Evolutionary conservation across 768 basidiomycete species (phyloP).

Genomic region (Tricholoma flavovirens): DNA sequence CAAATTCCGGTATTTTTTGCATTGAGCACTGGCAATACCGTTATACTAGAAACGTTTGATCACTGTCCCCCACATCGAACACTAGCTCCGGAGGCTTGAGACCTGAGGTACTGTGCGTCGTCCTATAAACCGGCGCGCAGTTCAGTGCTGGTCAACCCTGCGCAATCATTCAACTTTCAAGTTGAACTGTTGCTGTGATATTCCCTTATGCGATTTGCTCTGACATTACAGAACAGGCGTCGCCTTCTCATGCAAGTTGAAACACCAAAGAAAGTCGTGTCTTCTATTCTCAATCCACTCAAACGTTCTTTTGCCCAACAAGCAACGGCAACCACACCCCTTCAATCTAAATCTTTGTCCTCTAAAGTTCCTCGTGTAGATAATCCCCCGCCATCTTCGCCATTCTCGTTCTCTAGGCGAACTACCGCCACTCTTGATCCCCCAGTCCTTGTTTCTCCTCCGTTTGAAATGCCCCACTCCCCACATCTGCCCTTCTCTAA

Average conservation of each 20-base stretch:
- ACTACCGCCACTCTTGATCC: constrained; percentile 8
- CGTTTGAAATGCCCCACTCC: constrained; percentile 24
- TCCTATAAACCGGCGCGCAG: not conserved
- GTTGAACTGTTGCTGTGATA: not conserved
- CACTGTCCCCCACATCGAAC: not conserved
- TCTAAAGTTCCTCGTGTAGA: constrained; percentile 27
- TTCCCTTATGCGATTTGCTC: constrained; percentile 47
- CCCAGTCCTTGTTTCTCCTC: constrained; percentile 8
- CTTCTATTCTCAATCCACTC: constrained; percentile 17
- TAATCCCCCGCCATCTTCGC: constrained; percentile 15
- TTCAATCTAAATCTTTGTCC: not conserved
- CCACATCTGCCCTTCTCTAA: constrained; percentile 5
- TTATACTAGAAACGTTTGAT: too few relatives aligned
- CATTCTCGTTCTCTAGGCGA: constrained; percentile 18
- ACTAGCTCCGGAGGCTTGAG: too few relatives aligned
- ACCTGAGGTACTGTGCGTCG: too few relatives aligned
- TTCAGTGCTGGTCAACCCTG: too few relatives aligned
- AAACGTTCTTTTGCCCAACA: constrained; percentile 47
- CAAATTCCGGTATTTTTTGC: not conserved
- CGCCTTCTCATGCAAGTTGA: constrained; percentile 59
- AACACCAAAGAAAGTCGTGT: constrained; percentile 23
- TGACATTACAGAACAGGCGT: constrained; percentile 41
- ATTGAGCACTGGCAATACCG: too few relatives aligned
- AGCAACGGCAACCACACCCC: constrained; percentile 19
- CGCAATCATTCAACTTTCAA: too few relatives aligned